Conservation (phyloP, 306 rosid species). For the Erythrophleum fordii region DNA sequence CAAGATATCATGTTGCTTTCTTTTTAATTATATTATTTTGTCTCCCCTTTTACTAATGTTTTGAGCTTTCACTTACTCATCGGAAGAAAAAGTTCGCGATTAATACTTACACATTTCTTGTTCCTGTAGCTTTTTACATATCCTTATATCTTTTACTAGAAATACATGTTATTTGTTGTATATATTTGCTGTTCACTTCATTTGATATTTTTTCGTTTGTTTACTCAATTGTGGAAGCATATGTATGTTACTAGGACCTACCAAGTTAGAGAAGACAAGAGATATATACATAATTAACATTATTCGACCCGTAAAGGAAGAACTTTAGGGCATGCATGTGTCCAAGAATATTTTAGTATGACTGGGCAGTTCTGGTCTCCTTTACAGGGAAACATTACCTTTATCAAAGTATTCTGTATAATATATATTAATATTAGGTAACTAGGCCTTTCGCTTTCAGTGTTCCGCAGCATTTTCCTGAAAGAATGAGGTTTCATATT, state of each 20-base stretch:
- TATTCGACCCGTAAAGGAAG: not conserved
- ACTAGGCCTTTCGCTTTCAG: slow-evolving; percentile 9
- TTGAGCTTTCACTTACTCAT: too few relatives aligned
- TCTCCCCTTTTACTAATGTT: too few relatives aligned
- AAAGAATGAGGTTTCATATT: slow-evolving; percentile 43
- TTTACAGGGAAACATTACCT: slow-evolving; percentile 27
- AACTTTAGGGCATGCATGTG: not conserved
- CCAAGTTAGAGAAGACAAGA: not conserved
- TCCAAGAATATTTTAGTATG: slow-evolving; percentile 7
- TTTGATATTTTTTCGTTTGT: not conserved
- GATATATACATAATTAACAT: not conserved
- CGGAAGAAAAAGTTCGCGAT: not conserved
- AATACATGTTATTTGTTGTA: not conserved
- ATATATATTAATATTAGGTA: not conserved
- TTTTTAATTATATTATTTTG: too few relatives aligned
- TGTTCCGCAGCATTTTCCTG: slow-evolving; percentile 27
- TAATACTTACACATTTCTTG: not conserved
- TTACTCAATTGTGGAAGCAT: not conserved
- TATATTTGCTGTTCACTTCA: not conserved
- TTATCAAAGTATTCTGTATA: not conserved
- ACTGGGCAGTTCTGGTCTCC: slow-evolving; percentile 4
- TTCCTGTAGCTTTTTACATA: not conserved
- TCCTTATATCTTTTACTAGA: too few relatives aligned
- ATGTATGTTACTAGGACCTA: not conserved
- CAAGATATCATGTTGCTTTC: too few relatives aligned